phyloP scores from a whole-genome alignment of 1,284 basidiomycete genomes.

The Porogramme epimiltina region DNA sequence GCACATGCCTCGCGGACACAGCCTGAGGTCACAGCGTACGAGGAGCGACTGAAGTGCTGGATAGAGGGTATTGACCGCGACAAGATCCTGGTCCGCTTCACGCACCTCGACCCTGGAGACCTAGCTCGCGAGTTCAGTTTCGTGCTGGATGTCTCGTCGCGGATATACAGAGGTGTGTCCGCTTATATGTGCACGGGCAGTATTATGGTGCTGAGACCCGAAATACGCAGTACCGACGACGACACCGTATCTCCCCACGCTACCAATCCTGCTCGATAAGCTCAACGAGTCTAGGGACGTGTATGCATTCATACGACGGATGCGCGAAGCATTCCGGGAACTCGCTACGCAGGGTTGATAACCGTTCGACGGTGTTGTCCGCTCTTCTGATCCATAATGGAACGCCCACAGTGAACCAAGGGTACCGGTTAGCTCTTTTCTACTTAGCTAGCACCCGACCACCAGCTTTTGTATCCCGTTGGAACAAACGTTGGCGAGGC shows the following conservation, averaged over 20 bases:
- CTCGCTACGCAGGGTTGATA: conserved; percentile 22
- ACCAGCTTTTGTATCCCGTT: too few species aligned
- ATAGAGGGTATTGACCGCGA: conserved; percentile 78
- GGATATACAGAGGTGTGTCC: conserved; percentile 66
- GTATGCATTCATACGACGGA: conserved; percentile 60
- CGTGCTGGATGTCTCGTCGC: conserved; percentile 70
- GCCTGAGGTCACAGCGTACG: conserved; percentile 59
- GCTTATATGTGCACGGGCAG: not conserved
- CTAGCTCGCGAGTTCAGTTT: conserved; percentile 67
- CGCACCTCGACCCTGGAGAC: conserved; percentile 60
- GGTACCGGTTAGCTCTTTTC: too few species aligned
- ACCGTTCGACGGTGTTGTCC: too few species aligned
- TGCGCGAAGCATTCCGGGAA: conserved; percentile 46
- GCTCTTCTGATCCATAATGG: too few species aligned
- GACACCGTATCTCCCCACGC: conserved; percentile 61
- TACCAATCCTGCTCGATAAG: conserved; percentile 64
- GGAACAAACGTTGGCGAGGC: too few species aligned
- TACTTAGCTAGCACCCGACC: too few species aligned
- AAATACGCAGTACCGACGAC: conserved; percentile 59
- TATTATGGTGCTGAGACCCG: not conserved
- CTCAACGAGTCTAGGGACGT: conserved; percentile 67
- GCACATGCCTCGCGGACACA: conserved; percentile 55
- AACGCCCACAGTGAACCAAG: too few species aligned
- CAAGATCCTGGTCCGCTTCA: conserved; percentile 74
- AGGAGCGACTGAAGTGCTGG: conserved; percentile 61